Evolutionary conservation across 148 eudicot species (phyloP).

Genomic region (Silene latifolia): DNA sequence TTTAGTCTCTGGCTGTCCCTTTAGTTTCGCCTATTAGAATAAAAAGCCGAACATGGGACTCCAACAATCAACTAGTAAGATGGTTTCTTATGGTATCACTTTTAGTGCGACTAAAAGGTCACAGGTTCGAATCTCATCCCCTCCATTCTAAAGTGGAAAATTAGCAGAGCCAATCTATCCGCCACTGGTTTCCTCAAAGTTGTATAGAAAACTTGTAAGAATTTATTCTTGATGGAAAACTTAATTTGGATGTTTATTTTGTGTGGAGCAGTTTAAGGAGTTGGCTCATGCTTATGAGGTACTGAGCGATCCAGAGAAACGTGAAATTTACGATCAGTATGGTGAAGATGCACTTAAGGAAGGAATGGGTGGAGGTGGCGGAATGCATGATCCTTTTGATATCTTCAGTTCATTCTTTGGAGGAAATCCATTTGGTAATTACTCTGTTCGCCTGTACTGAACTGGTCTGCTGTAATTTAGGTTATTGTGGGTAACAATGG

Average conservation of each 20-base stretch:
- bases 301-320: slow-evolving; percentile 66
- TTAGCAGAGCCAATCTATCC: too few species aligned
- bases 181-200: too few species aligned
- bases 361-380: slow-evolving; percentile 80
- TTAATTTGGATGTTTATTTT: neutral
- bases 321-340: slow-evolving; percentile 61
- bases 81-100: too few species aligned
- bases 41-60: too few species aligned
- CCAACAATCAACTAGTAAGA: too few species aligned
- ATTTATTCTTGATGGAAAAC: too few species aligned
- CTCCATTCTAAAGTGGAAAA: too few species aligned
- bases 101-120: too few species aligned
- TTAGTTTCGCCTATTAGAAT: too few species aligned
- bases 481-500: neutral
- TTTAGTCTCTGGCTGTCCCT: too few species aligned
- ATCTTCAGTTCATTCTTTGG: slow-evolving; percentile 64
- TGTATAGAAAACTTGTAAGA: too few species aligned
- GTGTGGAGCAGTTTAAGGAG: slow-evolving; percentile 50
- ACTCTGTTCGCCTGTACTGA: neutral
- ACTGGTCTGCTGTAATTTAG: neutral
- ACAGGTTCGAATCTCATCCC: too few species aligned
- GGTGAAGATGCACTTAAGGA: slow-evolving; percentile 84
- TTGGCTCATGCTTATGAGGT: slow-evolving; percentile 73
- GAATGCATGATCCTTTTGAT: slow-evolving; percentile 65
- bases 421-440: slow-evolving; percentile 50